These are phyloP conservation scores for Wickerhamomyces bisporus DNA, from an alignment of 805 yeast genomes.

Conservation along the genomic window DNA sequence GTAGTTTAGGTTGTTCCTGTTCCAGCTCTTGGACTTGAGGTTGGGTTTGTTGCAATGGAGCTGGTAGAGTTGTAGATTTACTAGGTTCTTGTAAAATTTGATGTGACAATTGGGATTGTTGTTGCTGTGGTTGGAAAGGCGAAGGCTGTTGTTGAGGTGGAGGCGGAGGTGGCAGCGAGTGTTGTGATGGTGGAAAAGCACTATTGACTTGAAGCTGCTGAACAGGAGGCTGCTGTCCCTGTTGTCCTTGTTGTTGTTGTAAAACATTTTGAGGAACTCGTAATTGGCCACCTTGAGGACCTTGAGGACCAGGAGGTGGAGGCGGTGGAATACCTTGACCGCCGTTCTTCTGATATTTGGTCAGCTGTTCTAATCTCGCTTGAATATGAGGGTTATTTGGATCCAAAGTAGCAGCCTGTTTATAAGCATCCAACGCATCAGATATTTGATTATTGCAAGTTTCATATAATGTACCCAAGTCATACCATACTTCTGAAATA, in stretches of 20 bases:
- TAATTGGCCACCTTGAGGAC: slow-evolving; percentile 36
- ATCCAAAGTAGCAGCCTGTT: slow-evolving; percentile 92
- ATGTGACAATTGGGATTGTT: slow-evolving; percentile 16
- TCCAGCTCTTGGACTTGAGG: slow-evolving; percentile 1
- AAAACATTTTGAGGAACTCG: slow-evolving; percentile 60
- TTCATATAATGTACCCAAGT: slow-evolving; percentile 93
- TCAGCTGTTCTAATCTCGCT: slow-evolving; percentile 83
- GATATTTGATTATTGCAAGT: slow-evolving; percentile 93
- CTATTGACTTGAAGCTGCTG: slow-evolving; percentile 19
- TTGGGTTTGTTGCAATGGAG: neutral
- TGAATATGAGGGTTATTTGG: slow-evolving; percentile 93
- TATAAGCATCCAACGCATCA: slow-evolving; percentile 95
- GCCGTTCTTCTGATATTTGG: slow-evolving; percentile 65
- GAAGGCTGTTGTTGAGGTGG: slow-evolving; percentile 8
- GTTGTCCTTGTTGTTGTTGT: slow-evolving; percentile 29
- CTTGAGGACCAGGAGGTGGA: slow-evolving; percentile 63
- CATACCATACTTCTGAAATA: slow-evolving; percentile 98
- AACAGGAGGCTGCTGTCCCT: slow-evolving; percentile 31
- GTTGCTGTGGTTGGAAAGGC: slow-evolving; percentile 11
- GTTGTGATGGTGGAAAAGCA: slow-evolving; percentile 11
- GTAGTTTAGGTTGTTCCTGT: neutral
- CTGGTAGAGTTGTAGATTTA: slow-evolving; percentile 2
- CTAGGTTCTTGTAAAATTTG: slow-evolving; percentile 9
- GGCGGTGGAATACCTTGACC: slow-evolving; percentile 48
- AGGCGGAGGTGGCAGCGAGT: slow-evolving; percentile 6